These are phyloP conservation scores for Pleurotus eryngii DNA, from an alignment of 768 basidiomycete genomes.

Conservation along the genomic window DNA sequence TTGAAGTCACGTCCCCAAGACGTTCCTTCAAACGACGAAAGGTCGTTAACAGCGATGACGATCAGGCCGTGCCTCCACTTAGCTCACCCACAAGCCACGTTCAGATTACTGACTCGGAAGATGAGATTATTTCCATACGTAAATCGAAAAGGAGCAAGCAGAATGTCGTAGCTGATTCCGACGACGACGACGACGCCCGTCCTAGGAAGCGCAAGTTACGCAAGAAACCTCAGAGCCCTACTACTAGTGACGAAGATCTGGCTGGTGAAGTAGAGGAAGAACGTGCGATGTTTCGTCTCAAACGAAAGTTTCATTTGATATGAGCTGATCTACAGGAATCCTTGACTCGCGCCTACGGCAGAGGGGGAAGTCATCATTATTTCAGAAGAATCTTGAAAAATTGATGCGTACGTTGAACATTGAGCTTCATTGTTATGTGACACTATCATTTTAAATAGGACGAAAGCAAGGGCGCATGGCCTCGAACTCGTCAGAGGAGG, in stretches of 20 bases:
- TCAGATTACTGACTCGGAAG: constrained; percentile 12
- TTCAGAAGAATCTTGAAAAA: constrained; percentile 62
- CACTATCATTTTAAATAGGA: constrained; percentile 22
- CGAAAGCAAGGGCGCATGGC: constrained; percentile 39
- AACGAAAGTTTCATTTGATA: no score
- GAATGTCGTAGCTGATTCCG: constrained; percentile 14
- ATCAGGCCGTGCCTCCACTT: constrained; percentile 19
- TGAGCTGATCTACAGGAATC: constrained; percentile 41
- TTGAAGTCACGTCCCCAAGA: constrained; percentile 7
- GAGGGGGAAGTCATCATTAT: constrained; percentile 56
- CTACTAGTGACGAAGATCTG: constrained; percentile 39
- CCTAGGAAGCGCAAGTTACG: constrained; percentile 35
- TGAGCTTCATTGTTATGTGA: not conserved
- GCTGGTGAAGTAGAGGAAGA: constrained; percentile 55
- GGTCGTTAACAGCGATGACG: constrained; percentile 9
- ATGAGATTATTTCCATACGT: not conserved
- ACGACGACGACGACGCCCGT: constrained; percentile 32
- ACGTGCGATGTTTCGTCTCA: constrained; percentile 32
- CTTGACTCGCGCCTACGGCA: constrained; percentile 60
- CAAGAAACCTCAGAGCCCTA: constrained; percentile 41
- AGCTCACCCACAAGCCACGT: not conserved
- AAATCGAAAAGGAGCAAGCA: constrained; percentile 2
- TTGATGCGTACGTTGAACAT: constrained; percentile 48
- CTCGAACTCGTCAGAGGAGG: constrained; percentile 27
- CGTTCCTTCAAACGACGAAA: constrained; percentile 10